These are phyloP conservation scores for Heritiera littoralis DNA, from an alignment of 345 rosid species.

Conservation along the genomic window DNA sequence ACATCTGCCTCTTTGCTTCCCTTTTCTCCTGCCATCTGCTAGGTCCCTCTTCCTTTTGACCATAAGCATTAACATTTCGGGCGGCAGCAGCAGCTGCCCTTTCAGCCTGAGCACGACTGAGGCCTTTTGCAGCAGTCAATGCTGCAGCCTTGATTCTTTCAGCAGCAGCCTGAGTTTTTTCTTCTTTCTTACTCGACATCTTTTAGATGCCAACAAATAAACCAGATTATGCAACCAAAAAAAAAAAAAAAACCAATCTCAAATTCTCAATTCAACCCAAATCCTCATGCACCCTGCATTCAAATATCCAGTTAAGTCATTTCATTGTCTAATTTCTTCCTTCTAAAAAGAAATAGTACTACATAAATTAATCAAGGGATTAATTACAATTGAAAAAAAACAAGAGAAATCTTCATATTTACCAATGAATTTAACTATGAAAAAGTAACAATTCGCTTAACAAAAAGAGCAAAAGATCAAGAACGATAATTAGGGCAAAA, in stretches of 20 bases:
- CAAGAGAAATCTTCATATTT: background rate
- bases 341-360: background rate
- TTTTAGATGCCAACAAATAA: slow-evolving; percentile 16
- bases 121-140: slow-evolving; percentile 78
- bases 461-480: background rate
- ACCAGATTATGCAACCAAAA: background rate
- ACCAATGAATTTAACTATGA: too few species aligned
- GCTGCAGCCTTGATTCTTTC: slow-evolving; percentile 95
- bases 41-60: slow-evolving; percentile 99
- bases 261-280: background rate
- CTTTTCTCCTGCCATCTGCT: slow-evolving; percentile 99
- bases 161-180: slow-evolving; percentile 86
- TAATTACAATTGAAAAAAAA: background rate
- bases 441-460: background rate
- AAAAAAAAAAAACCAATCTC: background rate
- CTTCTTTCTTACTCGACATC: slow-evolving; percentile 85
- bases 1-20: slow-evolving; percentile 96
- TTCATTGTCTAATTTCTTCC: background rate
- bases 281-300: slow-evolving; percentile 11
- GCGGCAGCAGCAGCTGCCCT: slow-evolving; percentile 93
- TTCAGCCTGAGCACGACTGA: slow-evolving; percentile 98
- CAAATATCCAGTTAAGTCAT: background rate
- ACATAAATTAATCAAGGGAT: background rate
- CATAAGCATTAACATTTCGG: slow-evolving; percentile 91
- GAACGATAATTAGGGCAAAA: background rate